A percentile compares a stretch with the other conserved stretches of the same genome.
Conservation (phyloP, 1,139 yeast species). For the Yamadazyma conglobata region DNA sequence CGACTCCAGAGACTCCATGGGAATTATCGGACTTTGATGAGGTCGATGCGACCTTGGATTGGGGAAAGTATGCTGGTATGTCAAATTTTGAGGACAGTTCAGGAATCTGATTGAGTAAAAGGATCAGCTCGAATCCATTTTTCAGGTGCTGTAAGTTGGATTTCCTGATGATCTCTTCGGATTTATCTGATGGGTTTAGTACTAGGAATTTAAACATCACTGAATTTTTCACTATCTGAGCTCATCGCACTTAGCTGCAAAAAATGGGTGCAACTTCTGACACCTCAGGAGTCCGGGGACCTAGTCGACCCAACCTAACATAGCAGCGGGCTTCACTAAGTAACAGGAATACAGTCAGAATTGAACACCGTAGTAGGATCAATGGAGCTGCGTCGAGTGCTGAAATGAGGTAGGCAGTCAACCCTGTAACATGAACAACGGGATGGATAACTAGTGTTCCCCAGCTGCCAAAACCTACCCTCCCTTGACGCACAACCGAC, state of each 20-base stretch:
- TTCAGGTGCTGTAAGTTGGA: slow-evolving; percentile 49
- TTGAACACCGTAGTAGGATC: no score
- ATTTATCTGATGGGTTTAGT: slow-evolving; percentile 42
- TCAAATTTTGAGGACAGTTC: slow-evolving; percentile 3
- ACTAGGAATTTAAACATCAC: slow-evolving; percentile 36
- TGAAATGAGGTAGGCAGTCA: no score
- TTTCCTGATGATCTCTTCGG: slow-evolving; percentile 44
- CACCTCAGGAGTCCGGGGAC: no score
- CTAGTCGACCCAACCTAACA: no score
- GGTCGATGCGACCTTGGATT: slow-evolving; percentile 12
- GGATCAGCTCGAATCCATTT: slow-evolving; percentile 57
- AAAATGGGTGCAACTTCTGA: slow-evolving; percentile 2
- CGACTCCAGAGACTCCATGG: slow-evolving; percentile 14
- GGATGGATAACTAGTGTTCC: no score
- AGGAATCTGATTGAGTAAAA: slow-evolving; percentile 42
- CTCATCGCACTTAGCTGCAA: slow-evolving; percentile 4
- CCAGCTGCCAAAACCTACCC: no score
- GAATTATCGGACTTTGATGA: slow-evolving; percentile 3
- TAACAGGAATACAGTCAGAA: no score
- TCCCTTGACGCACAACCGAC: no score
- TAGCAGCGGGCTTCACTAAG: no score
- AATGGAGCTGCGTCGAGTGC: no score
- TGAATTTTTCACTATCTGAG: slow-evolving; percentile 8
- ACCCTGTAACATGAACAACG: no score
- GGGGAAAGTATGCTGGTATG: slow-evolving; percentile 11